A percentile compares a stretch with the other conserved stretches of the same genome.
Evolutionary conservation across 305 asterid species (phyloP).

Genomic region (Fraxinus nigra): DNA sequence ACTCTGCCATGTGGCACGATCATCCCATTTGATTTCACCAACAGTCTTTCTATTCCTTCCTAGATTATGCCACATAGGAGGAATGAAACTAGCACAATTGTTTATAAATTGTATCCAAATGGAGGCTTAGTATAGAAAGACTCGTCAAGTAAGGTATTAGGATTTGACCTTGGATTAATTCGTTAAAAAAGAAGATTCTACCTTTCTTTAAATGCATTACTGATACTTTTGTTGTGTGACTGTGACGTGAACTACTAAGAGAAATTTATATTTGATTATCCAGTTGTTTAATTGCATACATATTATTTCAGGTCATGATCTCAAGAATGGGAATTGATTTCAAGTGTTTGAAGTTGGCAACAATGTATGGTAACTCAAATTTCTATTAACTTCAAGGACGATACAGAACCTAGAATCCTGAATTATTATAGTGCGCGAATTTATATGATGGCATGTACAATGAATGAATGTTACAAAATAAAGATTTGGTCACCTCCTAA

Average conservation of each 20-base stretch:
- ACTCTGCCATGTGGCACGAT: too few relatives aligned
- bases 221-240: background rate
- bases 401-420: background rate
- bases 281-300: background rate
- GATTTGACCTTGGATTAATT: background rate
- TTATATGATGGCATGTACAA: background rate
- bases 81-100: too few relatives aligned
- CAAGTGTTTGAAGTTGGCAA: background rate
- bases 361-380: background rate
- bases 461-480: background rate
- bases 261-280: background rate
- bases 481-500: background rate
- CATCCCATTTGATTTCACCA: too few relatives aligned
- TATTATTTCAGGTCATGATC: background rate
- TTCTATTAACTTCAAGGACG: background rate
- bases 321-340: background rate
- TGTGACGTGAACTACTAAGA: background rate
- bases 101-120: background rate
- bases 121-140: background rate
- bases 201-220: background rate
- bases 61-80: too few relatives aligned
- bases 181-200: background rate
- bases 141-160: background rate
- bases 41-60: too few relatives aligned
- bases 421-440: background rate